phyloP scores from a whole-genome alignment of 73 alveolate species.

The Breviolum minutum region DNA sequence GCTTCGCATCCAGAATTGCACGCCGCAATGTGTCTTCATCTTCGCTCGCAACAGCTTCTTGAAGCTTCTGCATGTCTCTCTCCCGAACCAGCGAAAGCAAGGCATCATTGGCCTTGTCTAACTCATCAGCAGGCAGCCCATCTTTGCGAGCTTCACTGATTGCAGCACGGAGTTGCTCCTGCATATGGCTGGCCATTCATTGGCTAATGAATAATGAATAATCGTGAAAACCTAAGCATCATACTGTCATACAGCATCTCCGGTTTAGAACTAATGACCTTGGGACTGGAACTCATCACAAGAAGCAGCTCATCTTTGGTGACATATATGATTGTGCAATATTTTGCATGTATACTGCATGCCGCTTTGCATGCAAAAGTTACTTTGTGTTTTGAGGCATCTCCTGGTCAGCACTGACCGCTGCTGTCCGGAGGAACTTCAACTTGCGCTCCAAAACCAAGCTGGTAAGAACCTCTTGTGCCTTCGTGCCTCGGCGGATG shows the following conservation, averaged over 20 bases:
- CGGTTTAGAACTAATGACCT: too few relatives aligned
- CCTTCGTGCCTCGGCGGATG: slow-evolving; percentile 22
- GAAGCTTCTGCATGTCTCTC: slow-evolving; percentile 24
- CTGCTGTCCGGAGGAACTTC: slow-evolving; percentile 49
- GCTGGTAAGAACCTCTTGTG: slow-evolving; percentile 51
- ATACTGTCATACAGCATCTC: too few relatives aligned
- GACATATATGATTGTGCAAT: too few relatives aligned
- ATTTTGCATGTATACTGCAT: too few relatives aligned
- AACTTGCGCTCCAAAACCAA: slow-evolving; percentile 56
- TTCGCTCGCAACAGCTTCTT: slow-evolving; percentile 72
- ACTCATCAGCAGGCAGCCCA: slow-evolving; percentile 59
- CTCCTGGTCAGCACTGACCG: slow-evolving; percentile 63
- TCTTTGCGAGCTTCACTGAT: slow-evolving; percentile 62
- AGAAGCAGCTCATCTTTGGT: too few relatives aligned
- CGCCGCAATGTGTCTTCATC: slow-evolving; percentile 58
- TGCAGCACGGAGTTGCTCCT: slow-evolving; percentile 67
- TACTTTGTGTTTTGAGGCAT: neutral
- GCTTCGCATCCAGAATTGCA: slow-evolving; percentile 69
- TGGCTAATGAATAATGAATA: neutral
- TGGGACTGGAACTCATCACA: too few relatives aligned
- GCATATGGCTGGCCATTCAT: neutral
- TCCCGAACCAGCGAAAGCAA: slow-evolving; percentile 12
- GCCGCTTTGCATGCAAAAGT: neutral
- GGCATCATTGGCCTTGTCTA: slow-evolving; percentile 66
- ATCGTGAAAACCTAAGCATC: neutral